Base-by-base conservation (phyloP, 495 filamentous ascomycete species). In the Neohortaea acidophila region DNA sequence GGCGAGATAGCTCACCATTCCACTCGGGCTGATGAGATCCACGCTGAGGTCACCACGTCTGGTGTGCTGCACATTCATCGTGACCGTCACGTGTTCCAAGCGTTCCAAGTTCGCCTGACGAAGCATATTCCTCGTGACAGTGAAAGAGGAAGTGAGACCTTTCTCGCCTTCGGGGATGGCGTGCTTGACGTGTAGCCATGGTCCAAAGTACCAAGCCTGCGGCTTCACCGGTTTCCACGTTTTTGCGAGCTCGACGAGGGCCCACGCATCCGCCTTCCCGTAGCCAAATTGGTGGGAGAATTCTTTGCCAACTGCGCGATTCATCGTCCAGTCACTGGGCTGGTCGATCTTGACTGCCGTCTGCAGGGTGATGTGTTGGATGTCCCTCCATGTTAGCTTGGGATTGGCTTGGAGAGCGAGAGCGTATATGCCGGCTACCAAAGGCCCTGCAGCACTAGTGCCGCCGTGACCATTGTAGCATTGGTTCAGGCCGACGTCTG, bases 251-350 rank as follows among this genome's bases (percentile, higher is more conserved):
- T 93, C 79, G 15, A 97, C 81, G 35, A 93, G 70, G 20, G 77
- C 73, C 52, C 76, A 94, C 8, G 78, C 75, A 52, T 97, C 89
- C 15, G 96, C 61, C 60, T 94, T 94, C 44, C 89, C 89, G 55
- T 89, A 97, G 26, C 86, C 89, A 68, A 78, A 96, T 38, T 81
- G 80, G 51, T 97, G 89, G 52, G 83, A 92, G 61, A 79, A 97
- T 49, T 79, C 77, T 55, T 74, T 78, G 40, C 91, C 91, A 35
- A 79, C 77, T 11, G 69, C 66, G 0, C 82, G 86, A 11, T 61
- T 65, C 41, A 49, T 44, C 55, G 87, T 78, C 82, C 84, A 96
- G 51, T 80, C 82, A 4, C 64, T 69, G 34, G 81, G 75, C 27
- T 80, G 67, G 18, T 77, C 67, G 44, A 97, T 63, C 2, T 83